These are phyloP conservation scores for Solidago caesia DNA, from an alignment of 129 eudicot species.

Conservation along the genomic window DNA sequence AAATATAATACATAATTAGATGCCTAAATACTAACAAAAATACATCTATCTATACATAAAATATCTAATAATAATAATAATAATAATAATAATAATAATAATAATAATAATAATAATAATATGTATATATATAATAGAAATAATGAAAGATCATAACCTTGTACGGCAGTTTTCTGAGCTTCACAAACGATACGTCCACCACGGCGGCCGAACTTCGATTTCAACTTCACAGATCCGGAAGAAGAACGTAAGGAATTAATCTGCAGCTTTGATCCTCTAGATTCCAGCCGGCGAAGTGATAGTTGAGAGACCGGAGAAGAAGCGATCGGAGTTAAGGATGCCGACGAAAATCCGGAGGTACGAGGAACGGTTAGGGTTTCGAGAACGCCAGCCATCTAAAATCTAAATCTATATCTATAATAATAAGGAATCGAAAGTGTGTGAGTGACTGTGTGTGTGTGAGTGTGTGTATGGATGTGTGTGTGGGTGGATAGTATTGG, in stretches of 20 bases:
- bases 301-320: slow-evolving; percentile 34
- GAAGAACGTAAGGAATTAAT: slow-evolving; percentile 39
- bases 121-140: not conserved
- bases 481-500: slow-evolving; percentile 28
- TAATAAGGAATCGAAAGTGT: not conserved
- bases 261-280: slow-evolving; percentile 38
- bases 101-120: too few species aligned
- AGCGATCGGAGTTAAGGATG: slow-evolving; percentile 40
- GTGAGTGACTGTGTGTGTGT: not conserved
- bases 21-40: too few species aligned
- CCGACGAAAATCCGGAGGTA: slow-evolving; percentile 48
- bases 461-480: not conserved
- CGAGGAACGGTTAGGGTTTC: slow-evolving; percentile 60
- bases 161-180: slow-evolving; percentile 69
- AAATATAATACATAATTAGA: too few species aligned
- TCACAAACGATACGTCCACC: slow-evolving; percentile 63
- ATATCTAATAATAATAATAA: too few species aligned
- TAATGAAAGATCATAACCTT: slow-evolving; percentile 39
- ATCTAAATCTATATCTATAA: not conserved
- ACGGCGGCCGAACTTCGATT: slow-evolving; percentile 40
- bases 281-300: slow-evolving; percentile 43
- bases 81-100: too few species aligned
- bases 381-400: slow-evolving; percentile 57
- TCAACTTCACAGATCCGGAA: slow-evolving; percentile 33
- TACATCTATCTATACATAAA: too few species aligned